phyloP scores from a whole-genome alignment of 2,329 filamentous ascomycete genomes.

The Phaeosphaeria sp. region DNA sequence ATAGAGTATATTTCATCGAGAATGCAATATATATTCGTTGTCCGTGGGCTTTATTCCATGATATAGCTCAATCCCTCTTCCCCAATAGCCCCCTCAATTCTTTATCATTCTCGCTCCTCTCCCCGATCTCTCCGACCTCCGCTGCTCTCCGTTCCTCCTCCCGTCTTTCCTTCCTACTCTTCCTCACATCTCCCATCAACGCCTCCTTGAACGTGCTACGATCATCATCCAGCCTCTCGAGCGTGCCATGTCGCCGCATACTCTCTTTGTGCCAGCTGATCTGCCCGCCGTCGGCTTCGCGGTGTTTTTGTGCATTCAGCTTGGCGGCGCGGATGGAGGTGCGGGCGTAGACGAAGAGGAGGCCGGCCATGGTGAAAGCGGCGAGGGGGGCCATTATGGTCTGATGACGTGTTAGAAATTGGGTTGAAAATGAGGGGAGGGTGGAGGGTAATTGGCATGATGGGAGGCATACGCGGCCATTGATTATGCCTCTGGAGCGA shows the following conservation, averaged over 20 bases:
- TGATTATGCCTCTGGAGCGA: slow-evolving; percentile 41
- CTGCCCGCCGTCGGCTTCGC: slow-evolving; percentile 64
- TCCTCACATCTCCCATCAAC: slow-evolving; percentile 41
- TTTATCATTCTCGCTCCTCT: neutral
- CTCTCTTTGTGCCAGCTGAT: slow-evolving; percentile 63
- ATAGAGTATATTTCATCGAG: neutral
- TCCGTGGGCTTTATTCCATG: neutral
- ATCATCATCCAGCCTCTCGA: slow-evolving; percentile 53
- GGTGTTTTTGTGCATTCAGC: slow-evolving; percentile 65
- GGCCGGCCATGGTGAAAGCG: slow-evolving; percentile 66
- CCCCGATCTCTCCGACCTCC: neutral
- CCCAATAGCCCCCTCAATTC: slow-evolving; percentile 2
- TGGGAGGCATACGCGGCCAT: slow-evolving; percentile 37
- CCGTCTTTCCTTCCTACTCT: slow-evolving; percentile 41
- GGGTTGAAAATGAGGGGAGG: neutral
- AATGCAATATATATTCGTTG: neutral
- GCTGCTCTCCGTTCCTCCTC: slow-evolving; percentile 30
- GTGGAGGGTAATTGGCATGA: neutral
- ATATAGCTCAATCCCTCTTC: slow-evolving; percentile 2
- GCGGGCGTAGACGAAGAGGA: slow-evolving; percentile 67
- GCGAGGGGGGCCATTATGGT: slow-evolving; percentile 66
- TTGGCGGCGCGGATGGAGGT: slow-evolving; percentile 72
- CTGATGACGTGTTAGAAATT: slow-evolving; percentile 35
- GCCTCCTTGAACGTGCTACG: slow-evolving; percentile 41
- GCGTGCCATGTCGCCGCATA: slow-evolving; percentile 58